Conservation (phyloP, 805 yeast genomes). For the Hanseniaspora nectarophila region DNA sequence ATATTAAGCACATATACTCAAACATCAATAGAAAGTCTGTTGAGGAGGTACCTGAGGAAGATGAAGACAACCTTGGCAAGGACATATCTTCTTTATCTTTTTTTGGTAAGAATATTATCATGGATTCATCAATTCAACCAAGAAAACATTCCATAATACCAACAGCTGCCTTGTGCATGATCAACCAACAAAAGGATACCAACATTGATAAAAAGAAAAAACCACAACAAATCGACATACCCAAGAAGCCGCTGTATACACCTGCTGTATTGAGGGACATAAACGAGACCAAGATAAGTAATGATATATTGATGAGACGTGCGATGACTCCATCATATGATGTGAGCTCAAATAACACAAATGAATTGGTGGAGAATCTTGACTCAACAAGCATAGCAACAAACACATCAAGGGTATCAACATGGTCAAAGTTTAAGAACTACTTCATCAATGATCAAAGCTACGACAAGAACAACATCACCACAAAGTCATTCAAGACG, state of each 20-base stretch:
- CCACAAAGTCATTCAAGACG: constrained; percentile 9
- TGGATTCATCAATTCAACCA: constrained; percentile 22
- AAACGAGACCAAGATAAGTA: constrained; percentile 33
- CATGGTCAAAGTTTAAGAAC: constrained; percentile 7
- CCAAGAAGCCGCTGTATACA: constrained; percentile 73
- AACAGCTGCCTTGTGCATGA: background rate
- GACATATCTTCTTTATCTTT: constrained; percentile 19
- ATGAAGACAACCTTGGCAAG: constrained; percentile 4
- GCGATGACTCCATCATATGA: constrained; percentile 18
- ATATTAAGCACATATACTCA: constrained; percentile 11
- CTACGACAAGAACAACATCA: background rate
- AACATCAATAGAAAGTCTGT: constrained; percentile 8
- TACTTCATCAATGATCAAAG: background rate
- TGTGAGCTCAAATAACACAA: background rate
- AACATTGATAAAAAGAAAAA: constrained; percentile 19
- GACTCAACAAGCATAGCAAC: background rate
- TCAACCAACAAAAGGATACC: background rate
- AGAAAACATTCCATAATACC: constrained; percentile 13
- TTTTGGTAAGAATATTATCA: constrained; percentile 25
- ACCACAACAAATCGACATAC: constrained; percentile 62
- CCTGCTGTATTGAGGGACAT: constrained; percentile 74
- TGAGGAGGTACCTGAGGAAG: background rate
- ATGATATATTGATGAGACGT: constrained; percentile 30
- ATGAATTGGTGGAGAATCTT: background rate
- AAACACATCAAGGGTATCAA: background rate